Base-by-base conservation (phyloP, 192 early-diverging fungal genomes). In the Coemansia aciculifera region DNA sequence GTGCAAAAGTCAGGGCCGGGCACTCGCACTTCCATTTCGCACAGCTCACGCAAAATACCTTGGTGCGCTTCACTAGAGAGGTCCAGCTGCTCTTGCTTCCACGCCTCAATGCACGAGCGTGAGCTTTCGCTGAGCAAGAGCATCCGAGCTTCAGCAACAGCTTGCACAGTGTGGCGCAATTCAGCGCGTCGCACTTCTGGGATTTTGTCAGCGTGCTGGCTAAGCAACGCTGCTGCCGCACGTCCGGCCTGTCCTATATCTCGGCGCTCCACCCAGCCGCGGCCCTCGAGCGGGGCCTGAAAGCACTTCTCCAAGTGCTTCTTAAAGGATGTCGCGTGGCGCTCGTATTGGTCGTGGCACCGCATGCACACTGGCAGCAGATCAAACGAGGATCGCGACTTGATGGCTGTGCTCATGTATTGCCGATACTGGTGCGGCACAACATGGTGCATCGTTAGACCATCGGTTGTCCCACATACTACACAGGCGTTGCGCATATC, bases 331-430 rank as follows among this genome's bases (percentile, higher is more conserved):
- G 39, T 57, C 0, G 81, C 81, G 21, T 72, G 59, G n/a, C 60
- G 39, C 70, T 83, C 81, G 38, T 83, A 83, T 49, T 21, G 17
- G 56, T 83, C 81, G 32, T 83, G 81, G 69, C 81, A 83, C 1
- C 0, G 17, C 1, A 63, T 66, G 44, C 81, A 83, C 0, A 75
- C 21, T 3, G 81, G 81, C 42, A 83, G 67, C 10, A 83, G 70
- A n/a, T 83, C 81, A 43, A 72, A 71, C 17, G 77, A 78, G 29
- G 81, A 78, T 0, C 63, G 81, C 29, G 81, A 78, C 27, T 83
- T 83, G 67, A 75, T 60, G 3, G 32, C 29, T 11, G 75, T 73
- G 19, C 60, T 36, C 76, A 83, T 78, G 38, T 64, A 57, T 32
- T 75, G 73, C 11, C 81, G 72, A 56, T 83, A 83, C 48, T 79